Percentiles rank a stretch among this genome's conserved stretches.
Conservation (phyloP, 2,329 filamentous ascomycete species). For the Falciphora oryzae region DNA sequence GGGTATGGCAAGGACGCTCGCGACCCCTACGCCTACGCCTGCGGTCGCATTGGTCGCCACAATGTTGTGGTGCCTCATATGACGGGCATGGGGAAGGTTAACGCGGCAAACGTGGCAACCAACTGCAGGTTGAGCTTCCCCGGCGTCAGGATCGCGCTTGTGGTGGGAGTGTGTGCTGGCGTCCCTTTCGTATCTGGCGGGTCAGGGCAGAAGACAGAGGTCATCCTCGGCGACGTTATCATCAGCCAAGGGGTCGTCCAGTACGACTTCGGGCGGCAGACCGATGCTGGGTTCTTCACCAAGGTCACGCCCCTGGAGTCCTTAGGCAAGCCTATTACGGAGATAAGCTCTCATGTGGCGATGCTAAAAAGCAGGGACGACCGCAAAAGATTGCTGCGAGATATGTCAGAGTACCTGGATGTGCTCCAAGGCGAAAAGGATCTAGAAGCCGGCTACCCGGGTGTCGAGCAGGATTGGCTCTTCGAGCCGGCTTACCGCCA, state of each 20-base stretch:
- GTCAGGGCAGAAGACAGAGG: conserved; percentile 11
- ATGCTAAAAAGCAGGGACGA: conserved; percentile 11
- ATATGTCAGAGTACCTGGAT: conserved; percentile 6
- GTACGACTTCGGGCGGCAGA: conserved; percentile 19
- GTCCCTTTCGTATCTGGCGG: not conserved
- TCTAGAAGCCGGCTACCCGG: conserved; percentile 13
- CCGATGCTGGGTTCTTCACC: conserved; percentile 14
- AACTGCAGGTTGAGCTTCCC: conserved; percentile 16
- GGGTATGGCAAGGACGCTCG: too few relatives aligned
- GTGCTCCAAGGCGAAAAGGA: not conserved
- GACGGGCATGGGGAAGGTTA: conserved; percentile 16
- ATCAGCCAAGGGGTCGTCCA: conserved; percentile 18
- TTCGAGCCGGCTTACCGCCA: conserved; percentile 15
- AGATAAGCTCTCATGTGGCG: conserved; percentile 13
- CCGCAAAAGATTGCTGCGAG: conserved; percentile 10
- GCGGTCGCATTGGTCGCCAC: conserved; percentile 11
- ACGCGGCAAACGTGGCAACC: conserved; percentile 11
- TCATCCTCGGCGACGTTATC: conserved; percentile 21
- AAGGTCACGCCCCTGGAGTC: conserved; percentile 16
- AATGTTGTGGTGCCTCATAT: conserved; percentile 9
- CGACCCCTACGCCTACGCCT: conserved; percentile 25
- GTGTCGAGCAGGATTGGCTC: conserved; percentile 15
- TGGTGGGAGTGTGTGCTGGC: not conserved
- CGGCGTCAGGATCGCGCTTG: conserved; percentile 10
- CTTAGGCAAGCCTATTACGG: conserved; percentile 13